Evolutionary conservation across 2,329 filamentous ascomycete species (phyloP), one percentile per base, ranked within the genome.

Genomic region (Periconia macrospinosa): DNA sequence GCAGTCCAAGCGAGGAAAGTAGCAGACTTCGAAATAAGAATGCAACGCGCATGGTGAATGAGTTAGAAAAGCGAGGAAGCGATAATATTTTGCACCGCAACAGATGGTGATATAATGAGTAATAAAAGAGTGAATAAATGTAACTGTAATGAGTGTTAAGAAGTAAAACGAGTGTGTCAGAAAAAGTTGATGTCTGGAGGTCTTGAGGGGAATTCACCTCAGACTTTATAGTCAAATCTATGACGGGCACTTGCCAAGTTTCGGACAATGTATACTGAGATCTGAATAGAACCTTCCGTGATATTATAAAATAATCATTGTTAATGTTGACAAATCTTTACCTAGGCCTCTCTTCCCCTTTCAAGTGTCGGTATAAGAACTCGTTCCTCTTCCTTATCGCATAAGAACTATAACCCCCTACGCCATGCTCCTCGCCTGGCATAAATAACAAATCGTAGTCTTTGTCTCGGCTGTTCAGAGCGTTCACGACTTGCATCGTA

Each of bases 401-500:
- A 53, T 62, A 65, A 17, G 48, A 13, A 40, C 45, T 46, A 35
- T 14, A 43, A 9, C 40, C 46, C 17, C 46, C 63, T 9, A 58
- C 60, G 7, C 56, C 61, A 52, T 66, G 64, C 41, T 40, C 62
- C 3, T 37, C 56, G 3, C 63, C 64, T 7, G 64, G 63, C 3
- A 67, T 43, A 30, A 66, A 54, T 14, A 67, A 27, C 17, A 66
- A 50, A 15, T 67, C 63, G 35, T 56, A 61, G 41, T 67, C 63
- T 37, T 64, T 66, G n/a, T 52, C 55, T 3, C 54, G 54, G 19
- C 46, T 47, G n/a, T 50, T 61, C 23, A 67, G 43, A 15, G 61
- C 62, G 37, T 66, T 62, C 2, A 64, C 62, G 35, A 64, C 64
- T 48, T 67, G 64, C 63, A 66, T 65, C 46, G 64, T 67, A 41